Percentiles rank a stretch among this genome's conserved stretches.
Conservation (phyloP, 345 rosid genomes). For the Euphorbia pulcherrima region DNA sequence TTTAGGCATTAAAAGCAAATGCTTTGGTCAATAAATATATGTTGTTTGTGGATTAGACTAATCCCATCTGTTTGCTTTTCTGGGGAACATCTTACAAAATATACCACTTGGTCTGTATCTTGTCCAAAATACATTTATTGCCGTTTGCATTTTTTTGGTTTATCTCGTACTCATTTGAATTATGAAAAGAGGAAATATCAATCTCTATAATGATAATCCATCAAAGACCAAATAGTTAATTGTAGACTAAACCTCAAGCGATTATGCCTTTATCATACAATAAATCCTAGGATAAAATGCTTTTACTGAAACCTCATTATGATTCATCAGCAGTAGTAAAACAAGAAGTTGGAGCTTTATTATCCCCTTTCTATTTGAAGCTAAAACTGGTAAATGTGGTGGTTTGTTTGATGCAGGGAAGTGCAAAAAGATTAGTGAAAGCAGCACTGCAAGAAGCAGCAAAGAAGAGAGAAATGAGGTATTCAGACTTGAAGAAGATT, state of each 20-base stretch:
- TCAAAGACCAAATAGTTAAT: not conserved
- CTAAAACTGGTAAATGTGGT: not conserved
- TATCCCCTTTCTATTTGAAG: not conserved
- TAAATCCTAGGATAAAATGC: not conserved
- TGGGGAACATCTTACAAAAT: not conserved
- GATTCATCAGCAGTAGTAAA: not conserved
- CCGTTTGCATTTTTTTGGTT: not conserved
- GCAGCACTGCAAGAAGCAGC: slow-evolving; percentile 84
- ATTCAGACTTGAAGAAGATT: slow-evolving; percentile 90
- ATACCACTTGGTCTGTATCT: not conserved
- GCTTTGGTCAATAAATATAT: not conserved
- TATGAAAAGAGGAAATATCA: not conserved
- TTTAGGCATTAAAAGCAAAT: not conserved
- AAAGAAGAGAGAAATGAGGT: slow-evolving; percentile 90
- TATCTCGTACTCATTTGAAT: not conserved
- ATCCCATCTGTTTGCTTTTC: not conserved
- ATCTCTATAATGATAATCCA: not conserved
- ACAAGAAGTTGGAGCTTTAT: not conserved
- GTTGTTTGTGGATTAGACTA: not conserved
- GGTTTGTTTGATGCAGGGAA: slow-evolving; percentile 51
- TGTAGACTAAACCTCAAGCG: not conserved
- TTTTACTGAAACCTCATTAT: not conserved
- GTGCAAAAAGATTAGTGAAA: slow-evolving; percentile 75
- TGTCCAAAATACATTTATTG: not conserved
- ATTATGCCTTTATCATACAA: not conserved